Evolutionary conservation across 331 rosid genomes (phyloP), one percentile per base, ranked within the genome.

Genomic region (Pyracantha coccinea): DNA sequence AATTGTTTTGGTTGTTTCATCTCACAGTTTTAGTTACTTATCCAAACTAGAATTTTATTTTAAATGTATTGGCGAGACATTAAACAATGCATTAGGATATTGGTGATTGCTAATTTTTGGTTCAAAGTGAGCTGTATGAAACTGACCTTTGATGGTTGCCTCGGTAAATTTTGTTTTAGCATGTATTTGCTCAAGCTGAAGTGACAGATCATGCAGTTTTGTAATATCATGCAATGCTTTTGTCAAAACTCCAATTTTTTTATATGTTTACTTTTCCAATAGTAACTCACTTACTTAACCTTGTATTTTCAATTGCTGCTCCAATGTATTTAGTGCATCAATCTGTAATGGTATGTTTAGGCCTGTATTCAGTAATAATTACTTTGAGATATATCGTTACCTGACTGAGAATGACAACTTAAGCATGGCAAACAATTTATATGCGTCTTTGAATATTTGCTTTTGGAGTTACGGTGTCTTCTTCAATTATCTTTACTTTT

Each of bases 401-500:
- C 7, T 63, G 29, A 25, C 19, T 73, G 45, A 62, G 11, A 29
- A 44, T 28, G 24, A 50, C 53, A 75, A 64, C 10, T 15, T 21
- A 10, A 24, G 31, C 8, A 6, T 35, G 45, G 65, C 59, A 54
- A 54, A 11, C 27, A n/a, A 53, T 55, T 21, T 28, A 24, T 29
- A 13, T 71, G 41, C 52, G n/a, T 71, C 23, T 33, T 61, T 71
- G 28, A 28, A 10, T 45, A 35, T 73, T 59, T 74, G 44, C 66
- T 77, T 66, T 53, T 17, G 28, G 12, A 55, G 52, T 64, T 27
- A 61, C n/a, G 28, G 29, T 38, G 63, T 29, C 11, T 20, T 53
- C 31, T 72, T 16, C 70, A 7, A 67, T 60, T 24, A 27, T 61
- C 52, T 29, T 53, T 78, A 66, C 72, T 76, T 73, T 59, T 75